phyloP scores from a whole-genome alignment of 2,329 filamentous ascomycete species.

The Ophiostoma australiae region DNA sequence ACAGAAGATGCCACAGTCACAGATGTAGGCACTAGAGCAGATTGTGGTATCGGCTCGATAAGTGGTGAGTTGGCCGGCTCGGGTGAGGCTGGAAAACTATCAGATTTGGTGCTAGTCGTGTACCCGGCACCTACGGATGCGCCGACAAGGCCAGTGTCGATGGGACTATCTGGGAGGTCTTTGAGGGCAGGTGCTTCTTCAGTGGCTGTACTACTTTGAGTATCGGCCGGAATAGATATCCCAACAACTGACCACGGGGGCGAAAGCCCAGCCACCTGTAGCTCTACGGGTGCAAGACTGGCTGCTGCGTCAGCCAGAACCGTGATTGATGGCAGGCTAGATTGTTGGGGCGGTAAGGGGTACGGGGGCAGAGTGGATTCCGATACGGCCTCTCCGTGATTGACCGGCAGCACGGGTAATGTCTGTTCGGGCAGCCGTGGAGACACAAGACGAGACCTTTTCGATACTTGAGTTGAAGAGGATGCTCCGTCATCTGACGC shows the following conservation, averaged over 20 bases:
- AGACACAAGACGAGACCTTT: neutral
- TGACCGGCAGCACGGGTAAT: neutral
- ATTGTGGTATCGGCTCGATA: neutral
- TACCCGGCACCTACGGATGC: neutral
- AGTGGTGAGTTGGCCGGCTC: neutral
- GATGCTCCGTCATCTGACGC: neutral
- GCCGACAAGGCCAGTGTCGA: neutral
- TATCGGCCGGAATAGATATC: neutral
- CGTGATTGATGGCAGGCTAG: neutral
- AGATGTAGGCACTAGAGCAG: neutral
- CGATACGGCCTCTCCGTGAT: neutral
- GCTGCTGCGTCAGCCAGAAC: conserved; percentile 1
- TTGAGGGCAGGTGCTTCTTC: neutral
- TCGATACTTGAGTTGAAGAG: neutral
- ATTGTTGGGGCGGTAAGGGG: neutral
- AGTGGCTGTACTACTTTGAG: neutral
- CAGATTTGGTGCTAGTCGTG: neutral
- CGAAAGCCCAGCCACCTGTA: neutral
- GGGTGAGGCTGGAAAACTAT: neutral
- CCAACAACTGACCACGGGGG: neutral
- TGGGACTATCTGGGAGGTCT: neutral
- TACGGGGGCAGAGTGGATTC: neutral
- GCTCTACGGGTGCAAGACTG: neutral
- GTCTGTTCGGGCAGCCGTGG: neutral
- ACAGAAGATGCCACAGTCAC: neutral